Percentiles rank a stretch among this genome's conserved stretches.
These are phyloP conservation scores for Graphilbum fragrans DNA, from an alignment of 2,329 filamentous ascomycete species.

Conservation along the genomic window DNA sequence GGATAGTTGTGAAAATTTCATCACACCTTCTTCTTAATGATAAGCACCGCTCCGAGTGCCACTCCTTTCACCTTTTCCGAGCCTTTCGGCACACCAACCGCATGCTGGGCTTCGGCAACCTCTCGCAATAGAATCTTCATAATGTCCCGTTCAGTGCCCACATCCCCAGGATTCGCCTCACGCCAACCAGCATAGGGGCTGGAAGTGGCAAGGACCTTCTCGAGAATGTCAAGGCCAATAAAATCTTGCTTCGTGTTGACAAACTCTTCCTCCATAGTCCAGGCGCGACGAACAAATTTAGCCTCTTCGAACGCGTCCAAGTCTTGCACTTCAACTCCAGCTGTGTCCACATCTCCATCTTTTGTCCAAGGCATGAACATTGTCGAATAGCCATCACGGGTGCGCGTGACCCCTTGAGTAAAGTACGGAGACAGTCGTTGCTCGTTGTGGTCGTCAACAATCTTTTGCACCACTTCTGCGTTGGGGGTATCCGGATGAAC, in stretches of 20 bases:
- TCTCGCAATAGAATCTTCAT: background rate
- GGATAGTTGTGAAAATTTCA: too few relatives aligned
- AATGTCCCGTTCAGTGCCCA: background rate
- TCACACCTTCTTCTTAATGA: background rate
- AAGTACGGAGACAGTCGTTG: slow-evolving; percentile 24
- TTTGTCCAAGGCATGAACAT: slow-evolving; percentile 37
- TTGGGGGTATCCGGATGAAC: slow-evolving; percentile 24
- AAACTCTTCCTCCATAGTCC: background rate
- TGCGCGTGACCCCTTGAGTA: slow-evolving; percentile 28
- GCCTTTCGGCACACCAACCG: background rate
- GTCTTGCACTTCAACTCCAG: too few relatives aligned
- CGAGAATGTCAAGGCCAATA: background rate
- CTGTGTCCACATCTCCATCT: too few relatives aligned
- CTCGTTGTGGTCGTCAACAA: slow-evolving; percentile 23
- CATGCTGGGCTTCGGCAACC: background rate
- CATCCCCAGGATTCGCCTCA: background rate
- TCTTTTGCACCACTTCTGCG: slow-evolving; percentile 24
- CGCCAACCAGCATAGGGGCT: background rate
- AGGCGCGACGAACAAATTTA: background rate
- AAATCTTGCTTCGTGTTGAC: background rate
- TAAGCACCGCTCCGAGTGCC: background rate
- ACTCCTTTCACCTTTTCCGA: background rate
- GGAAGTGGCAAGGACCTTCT: background rate
- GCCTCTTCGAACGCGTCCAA: background rate
- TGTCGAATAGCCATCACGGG: slow-evolving; percentile 24